Evolutionary conservation across 306 rosid species (phyloP), one percentile per base, ranked within the genome.

Genomic region (Gastrolobium bilobum): DNA sequence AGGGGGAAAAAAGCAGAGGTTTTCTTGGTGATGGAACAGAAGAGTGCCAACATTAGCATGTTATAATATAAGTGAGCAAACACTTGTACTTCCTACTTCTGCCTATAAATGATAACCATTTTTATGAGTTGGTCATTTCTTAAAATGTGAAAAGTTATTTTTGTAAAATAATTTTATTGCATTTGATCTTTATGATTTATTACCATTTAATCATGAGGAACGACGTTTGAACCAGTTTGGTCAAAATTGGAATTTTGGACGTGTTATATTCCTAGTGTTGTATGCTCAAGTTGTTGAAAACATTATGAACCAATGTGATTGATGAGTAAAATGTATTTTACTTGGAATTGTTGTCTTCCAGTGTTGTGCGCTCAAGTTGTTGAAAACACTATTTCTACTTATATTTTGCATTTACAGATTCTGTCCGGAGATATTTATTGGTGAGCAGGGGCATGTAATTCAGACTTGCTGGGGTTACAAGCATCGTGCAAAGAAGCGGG

Each of bases 381-480:
- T 53, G 63, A 67, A 37, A 83, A 43, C 15, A 40, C 20, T 53
- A 43, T 57, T 20, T 77, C 34, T 30, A 13, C 74, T 7, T 51
- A 6, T 52, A 60, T 53, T 58, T 67, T 82, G 47, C 72, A 66
- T 76, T 75, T 80, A 34, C 90, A 94, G 95, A 86, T 92, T 87
- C 73, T 94, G 97, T 84, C 89, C 89, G 26, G 97, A 94, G 89
- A 83, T 91, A 63, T 88, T 73, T 67, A 61, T 94, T 57, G 94
- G 97, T 43, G 87, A 87, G 76, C 84, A 77, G 79, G 97, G 98
- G 34, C 97, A 92, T 81, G 80, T 86, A 75, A 92, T 94, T 70
- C 92, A 76, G 77, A 89, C 88, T 76, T 92, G 97, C 61, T 67
- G 85, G 73, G 97, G 97, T 75, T 89, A 75, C 69, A 92, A 62